Percentiles rank a stretch among this genome's conserved stretches.
phyloP scores from a whole-genome alignment of 441 rosid genomes.

The Gossypium lobatum region DNA sequence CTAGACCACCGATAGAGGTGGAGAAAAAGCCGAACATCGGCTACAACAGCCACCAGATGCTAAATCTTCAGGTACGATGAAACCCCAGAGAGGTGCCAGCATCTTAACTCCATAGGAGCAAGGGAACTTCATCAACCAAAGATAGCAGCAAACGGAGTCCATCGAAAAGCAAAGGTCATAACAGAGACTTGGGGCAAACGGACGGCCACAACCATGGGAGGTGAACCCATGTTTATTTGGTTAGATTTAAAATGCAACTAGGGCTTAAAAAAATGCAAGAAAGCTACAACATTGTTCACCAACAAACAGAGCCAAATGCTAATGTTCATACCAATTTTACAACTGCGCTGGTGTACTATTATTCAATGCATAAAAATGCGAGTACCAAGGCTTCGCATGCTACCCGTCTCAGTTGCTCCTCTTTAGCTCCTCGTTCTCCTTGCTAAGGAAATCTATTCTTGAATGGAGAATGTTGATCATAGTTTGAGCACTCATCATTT shows the following conservation, averaged over 20 bases:
- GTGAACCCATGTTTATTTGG: background rate
- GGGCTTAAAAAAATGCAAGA: background rate
- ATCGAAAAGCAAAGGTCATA: too few species aligned
- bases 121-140: too few species aligned
- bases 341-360: background rate
- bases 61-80: too few species aligned
- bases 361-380: background rate
- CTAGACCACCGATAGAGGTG: too few species aligned
- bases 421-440: conserved; percentile 73
- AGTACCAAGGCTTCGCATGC: background rate
- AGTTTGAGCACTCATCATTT: conserved; percentile 75
- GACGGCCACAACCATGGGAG: too few species aligned
- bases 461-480: conserved; percentile 79
- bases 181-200: too few species aligned
- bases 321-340: conserved; percentile 12
- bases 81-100: too few species aligned
- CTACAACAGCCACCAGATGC: too few species aligned
- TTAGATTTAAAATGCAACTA: background rate
- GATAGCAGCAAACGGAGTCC: too few species aligned
- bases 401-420: conserved; percentile 18
- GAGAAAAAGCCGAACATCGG: too few species aligned
- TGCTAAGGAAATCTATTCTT: conserved; percentile 45
- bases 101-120: too few species aligned
- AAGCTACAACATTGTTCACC: conserved; percentile 7
- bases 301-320: background rate